These are phyloP conservation scores for Tolypocladium amazonense DNA, from an alignment of 2,329 filamentous ascomycete genomes.

Conservation along the genomic window DNA sequence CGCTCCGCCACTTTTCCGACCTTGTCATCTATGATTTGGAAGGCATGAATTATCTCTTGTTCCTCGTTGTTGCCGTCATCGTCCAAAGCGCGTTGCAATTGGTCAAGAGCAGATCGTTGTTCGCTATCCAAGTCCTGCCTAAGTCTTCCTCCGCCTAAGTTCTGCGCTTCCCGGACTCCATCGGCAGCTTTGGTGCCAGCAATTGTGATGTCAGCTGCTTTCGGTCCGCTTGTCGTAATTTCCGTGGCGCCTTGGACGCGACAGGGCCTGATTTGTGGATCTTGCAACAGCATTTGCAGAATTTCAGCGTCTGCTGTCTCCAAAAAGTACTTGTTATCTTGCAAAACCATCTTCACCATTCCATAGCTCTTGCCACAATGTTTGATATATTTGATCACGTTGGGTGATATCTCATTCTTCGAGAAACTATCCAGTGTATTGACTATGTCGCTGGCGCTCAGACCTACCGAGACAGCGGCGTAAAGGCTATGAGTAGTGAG, in stretches of 20 bases:
- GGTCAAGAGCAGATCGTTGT: not conserved
- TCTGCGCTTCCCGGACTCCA: not conserved
- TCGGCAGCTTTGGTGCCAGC: not conserved
- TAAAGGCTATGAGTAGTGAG: not conserved
- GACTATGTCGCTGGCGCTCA: not conserved
- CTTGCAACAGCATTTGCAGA: too few species aligned
- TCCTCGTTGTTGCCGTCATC: not conserved
- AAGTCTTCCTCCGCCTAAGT: not conserved
- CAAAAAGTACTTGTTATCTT: not conserved
- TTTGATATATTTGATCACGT: not conserved
- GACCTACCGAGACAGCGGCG: not conserved
- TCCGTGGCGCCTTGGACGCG: not conserved
- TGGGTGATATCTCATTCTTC: not conserved
- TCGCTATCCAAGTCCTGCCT: not conserved
- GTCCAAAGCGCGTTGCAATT: not conserved
- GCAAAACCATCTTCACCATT: not conserved
- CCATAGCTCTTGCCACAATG: not conserved
- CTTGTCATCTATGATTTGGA: not conserved
- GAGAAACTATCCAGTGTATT: not conserved
- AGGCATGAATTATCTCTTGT: not conserved
- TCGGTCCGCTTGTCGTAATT: not conserved
- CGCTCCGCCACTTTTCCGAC: not conserved
- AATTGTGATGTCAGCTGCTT: not conserved
- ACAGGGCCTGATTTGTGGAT: too few species aligned
- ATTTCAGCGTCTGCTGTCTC: not conserved